Conservation (phyloP, 495 filamentous ascomycete genomes). For the Xanthoparmelia taractica region DNA sequence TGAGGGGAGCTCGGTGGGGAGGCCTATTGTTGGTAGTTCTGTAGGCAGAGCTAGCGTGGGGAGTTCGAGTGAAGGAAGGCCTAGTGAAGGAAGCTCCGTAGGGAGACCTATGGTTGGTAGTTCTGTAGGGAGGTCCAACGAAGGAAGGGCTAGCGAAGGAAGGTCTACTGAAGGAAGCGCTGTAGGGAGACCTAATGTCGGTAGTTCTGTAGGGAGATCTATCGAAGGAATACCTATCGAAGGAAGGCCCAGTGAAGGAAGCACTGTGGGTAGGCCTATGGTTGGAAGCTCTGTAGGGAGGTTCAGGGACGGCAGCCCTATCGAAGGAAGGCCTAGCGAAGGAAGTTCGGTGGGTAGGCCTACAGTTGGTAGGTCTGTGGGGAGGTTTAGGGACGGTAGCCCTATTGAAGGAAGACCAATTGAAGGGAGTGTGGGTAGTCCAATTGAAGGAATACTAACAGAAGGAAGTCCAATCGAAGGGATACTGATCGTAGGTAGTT, state of each 20-base stretch:
- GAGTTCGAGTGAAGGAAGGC: not conserved
- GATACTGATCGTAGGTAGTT: no score
- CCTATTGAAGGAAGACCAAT: not conserved
- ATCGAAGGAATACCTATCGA: not conserved
- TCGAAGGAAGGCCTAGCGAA: not conserved
- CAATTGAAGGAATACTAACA: not conserved
- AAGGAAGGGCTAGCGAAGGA: not conserved
- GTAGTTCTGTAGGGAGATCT: not conserved
- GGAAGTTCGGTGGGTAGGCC: not conserved
- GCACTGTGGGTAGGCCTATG: not conserved
- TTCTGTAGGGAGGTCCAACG: not conserved
- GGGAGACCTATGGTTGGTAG: not conserved
- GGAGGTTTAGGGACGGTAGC: not conserved
- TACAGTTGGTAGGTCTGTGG: not conserved
- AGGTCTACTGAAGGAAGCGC: not conserved
- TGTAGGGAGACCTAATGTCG: not conserved
- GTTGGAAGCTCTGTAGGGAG: not conserved
- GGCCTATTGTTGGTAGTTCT: not conserved
- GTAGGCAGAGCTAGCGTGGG: not conserved
- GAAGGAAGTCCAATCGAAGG: not conserved
- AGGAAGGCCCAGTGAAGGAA: not conserved
- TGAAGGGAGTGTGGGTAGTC: not conserved
- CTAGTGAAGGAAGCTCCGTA: not conserved
- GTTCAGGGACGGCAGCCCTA: not conserved
- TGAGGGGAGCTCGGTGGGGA: not conserved